Percentiles rank a stretch among this genome's conserved stretches.
phyloP scores from a whole-genome alignment of 805 yeast genomes.

The Monosporozyma aerobia region DNA sequence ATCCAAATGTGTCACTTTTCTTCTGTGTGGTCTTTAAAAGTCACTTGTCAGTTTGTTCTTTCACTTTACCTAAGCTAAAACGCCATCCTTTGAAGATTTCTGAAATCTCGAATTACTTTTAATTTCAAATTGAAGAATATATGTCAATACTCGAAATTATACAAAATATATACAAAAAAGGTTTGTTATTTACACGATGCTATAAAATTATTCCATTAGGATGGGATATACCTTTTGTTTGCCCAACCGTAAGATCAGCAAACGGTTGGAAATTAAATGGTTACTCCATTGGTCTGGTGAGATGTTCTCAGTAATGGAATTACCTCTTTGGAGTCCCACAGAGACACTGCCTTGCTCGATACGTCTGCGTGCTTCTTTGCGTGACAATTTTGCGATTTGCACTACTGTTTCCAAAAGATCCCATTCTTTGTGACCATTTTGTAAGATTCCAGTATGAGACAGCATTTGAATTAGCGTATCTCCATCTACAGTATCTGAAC shows the following conservation, averaged over 20 bases:
- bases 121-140: background rate
- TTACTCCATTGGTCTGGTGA: slow-evolving; percentile 33
- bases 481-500: slow-evolving; percentile 3
- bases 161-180: background rate
- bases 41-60: background rate
- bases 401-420: background rate
- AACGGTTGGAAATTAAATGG: slow-evolving; percentile 47
- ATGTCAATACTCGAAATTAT: background rate
- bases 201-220: background rate
- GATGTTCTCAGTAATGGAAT: slow-evolving; percentile 41
- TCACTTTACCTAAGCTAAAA: background rate
- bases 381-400: slow-evolving; percentile 30
- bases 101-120: background rate
- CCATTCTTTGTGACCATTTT: slow-evolving; percentile 21
- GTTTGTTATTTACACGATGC: background rate
- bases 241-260: slow-evolving; percentile 65
- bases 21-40: background rate
- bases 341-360: slow-evolving; percentile 67
- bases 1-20: background rate
- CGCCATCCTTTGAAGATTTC: background rate
- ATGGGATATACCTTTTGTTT: slow-evolving; percentile 38
- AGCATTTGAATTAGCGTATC: slow-evolving; percentile 12
- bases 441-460: slow-evolving; percentile 16
- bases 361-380: slow-evolving; percentile 50
- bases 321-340: slow-evolving; percentile 49